Evolutionary conservation across 768 basidiomycete genomes (phyloP), one percentile per base, ranked within the genome.

Genomic region (Tricholoma furcatifolium): DNA sequence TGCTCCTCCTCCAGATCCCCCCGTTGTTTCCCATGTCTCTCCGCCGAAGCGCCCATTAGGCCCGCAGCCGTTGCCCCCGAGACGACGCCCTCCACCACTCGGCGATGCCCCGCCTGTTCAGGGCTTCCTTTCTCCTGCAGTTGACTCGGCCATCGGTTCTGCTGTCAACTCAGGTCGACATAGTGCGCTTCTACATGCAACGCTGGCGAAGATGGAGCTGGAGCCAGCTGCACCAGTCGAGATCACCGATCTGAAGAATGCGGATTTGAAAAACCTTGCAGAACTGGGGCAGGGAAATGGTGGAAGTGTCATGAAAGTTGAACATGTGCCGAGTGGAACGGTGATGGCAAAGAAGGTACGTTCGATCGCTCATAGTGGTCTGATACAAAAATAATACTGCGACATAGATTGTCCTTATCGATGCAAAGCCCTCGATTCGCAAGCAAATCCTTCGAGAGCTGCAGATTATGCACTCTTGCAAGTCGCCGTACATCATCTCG

Each of bases 281-380:
- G 96, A 99, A 70, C 78, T 99, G 2, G 97, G 97, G 2, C 87
- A 91, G 60, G 97, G 97, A 4, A 98, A 98, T 64, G 95, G 97
- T 1, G 97, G 97, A 50, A 97, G 94, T 44, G 97, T 99, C 44
- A 91, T 93, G 71, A 91, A 89, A 71, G 95, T 97, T 11, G 85
- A 95, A 69, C 97, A 98, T 67, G 76, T 83, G 4, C 93, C 94
- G 9, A 91, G 91, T 35, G 87, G 87, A 32, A 92, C 85, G 6
- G 81, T 94, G 61, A 98, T 99, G 96, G 97, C 97, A 4, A 95
- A 97, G 77, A 99, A 99, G 85, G 97, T 88, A 64, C 50, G 85
- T 69, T 14, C 8, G 15, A 20, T 50, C 3, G 18, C 17, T 6
- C 15, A 18, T 23, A 31, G 1, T 41, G 18, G 7, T 27, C 27